Conservation (phyloP, 78 protist species). For the Dictyostelium citrinum region DNA sequence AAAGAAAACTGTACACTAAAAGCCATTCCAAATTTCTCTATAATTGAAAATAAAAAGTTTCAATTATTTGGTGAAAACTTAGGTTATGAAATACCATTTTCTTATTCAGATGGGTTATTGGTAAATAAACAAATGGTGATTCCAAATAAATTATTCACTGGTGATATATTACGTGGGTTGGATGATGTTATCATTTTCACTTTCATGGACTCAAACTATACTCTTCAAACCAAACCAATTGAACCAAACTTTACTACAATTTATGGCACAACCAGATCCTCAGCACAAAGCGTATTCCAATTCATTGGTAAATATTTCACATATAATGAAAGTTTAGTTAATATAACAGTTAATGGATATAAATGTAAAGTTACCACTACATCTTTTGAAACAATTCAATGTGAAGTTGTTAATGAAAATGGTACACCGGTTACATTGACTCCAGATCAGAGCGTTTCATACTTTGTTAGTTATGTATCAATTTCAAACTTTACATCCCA, state of each 20-base stretch:
- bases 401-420: not conserved
- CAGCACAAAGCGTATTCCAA: not conserved
- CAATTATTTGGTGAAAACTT: not conserved
- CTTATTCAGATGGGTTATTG: not conserved
- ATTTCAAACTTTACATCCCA: not conserved
- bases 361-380: not conserved
- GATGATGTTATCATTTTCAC: not conserved
- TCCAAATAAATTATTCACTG: not conserved
- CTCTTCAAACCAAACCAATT: not conserved
- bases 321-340: not conserved
- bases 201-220: not conserved
- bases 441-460: not conserved
- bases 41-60: not conserved
- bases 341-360: not conserved
- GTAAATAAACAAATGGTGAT: not conserved
- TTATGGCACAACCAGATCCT: not conserved
- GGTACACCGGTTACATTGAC: not conserved
- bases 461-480: not conserved
- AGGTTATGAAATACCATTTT: not conserved
- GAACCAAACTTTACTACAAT: not conserved
- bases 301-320: not conserved
- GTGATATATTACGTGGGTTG: not conserved
- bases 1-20: not conserved
- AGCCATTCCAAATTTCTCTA: not conserved
- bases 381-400: not conserved